Base-by-base conservation (phyloP, 139 green algal species). In the Eudorina sp. region DNA sequence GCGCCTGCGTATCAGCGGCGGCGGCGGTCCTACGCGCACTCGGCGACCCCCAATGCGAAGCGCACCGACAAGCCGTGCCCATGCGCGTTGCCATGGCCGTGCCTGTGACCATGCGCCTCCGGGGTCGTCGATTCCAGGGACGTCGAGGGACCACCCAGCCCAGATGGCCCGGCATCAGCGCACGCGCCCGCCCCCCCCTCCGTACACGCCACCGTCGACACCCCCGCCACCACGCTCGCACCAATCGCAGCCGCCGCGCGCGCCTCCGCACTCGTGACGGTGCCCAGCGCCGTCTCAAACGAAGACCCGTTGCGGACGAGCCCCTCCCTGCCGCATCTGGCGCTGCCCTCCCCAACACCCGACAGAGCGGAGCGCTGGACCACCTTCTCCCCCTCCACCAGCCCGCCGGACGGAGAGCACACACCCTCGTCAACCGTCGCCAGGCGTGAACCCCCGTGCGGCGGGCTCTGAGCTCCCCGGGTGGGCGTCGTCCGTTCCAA, bases 261-360 rank as follows among this genome's bases (percentile, higher is more conserved):
- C 38, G 38, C 78, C 53, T 74, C 78, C 18, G 58, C 60, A 29
- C 60, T 13, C 16, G 60, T 34, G 29, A 86, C 60, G 13, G 80
- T 86, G 38, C 34, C 60, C n/a, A 86, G 80, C 19, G n/a, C 80
- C 16, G 80, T 86, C 29, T 86, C 80, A 40, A 66, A 86, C 5
- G 80, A 86, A 14, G 60, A 51, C 3, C 43, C 80, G 27, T 76
- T 41, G 13, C 80, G 80, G 0, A 86, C 41, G 16, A 86, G 80
- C 16, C 80, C 80, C 41, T 86, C 80, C 19, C 60, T 29, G 7
- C 80, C 80, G 0, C 43, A 43, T 2, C 31, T 55, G 9, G 62
- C 45, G n/a, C 80, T 86, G 80, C 40, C 80, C 60, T 86, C 80
- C 4, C 46, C 53, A 7, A 11, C 4, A 4, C 43, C n/a, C 13